Conservation (phyloP, 441 rosid species). For the Syzygium malaccense region DNA sequence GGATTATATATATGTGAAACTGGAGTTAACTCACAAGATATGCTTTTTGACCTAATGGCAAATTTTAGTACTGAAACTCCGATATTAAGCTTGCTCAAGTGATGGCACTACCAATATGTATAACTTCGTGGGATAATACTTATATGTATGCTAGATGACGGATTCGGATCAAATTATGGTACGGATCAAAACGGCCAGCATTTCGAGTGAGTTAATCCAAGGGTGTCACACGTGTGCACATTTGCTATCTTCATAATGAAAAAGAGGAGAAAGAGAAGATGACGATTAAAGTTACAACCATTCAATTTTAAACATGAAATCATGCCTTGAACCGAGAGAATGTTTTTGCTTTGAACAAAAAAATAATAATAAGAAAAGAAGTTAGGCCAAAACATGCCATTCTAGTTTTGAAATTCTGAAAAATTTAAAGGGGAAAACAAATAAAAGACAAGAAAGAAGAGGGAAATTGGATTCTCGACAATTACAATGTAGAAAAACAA, state of each 20-base stretch:
- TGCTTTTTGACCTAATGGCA: neutral
- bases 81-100: neutral
- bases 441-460: neutral
- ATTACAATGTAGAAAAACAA: neutral
- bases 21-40: neutral
- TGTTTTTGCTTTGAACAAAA: neutral
- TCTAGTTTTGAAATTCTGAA: neutral
- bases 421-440: neutral
- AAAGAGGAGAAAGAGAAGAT: neutral
- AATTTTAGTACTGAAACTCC: neutral
- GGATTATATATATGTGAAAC: neutral
- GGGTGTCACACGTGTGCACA: neutral
- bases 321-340: neutral
- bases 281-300: neutral
- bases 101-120: neutral
- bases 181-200: fast-evolving
- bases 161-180: neutral
- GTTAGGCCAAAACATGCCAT: neutral
- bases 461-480: neutral
- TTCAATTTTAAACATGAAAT: neutral
- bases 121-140: too few relatives aligned
- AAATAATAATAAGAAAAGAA: neutral
- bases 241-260: neutral
- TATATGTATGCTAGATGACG: neutral
- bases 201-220: neutral